Conservation (phyloP, 495 filamentous ascomycete species). For the Neurospora sublineolata region DNA sequence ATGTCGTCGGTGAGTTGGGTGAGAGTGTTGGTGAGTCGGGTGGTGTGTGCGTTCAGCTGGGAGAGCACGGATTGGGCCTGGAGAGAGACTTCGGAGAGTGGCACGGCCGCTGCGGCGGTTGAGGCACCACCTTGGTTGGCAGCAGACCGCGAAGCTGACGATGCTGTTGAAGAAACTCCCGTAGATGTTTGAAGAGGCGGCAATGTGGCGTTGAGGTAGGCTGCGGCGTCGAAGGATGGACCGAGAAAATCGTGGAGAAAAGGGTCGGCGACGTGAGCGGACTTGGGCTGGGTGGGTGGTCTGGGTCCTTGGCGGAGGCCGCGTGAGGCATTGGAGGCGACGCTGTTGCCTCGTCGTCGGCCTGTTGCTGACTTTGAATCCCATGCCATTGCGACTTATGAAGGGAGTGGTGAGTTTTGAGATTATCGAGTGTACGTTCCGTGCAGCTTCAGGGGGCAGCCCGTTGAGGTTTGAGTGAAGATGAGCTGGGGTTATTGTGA, state of each 20-base stretch:
- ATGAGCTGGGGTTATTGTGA: neutral
- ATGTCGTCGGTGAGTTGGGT: slow-evolving; percentile 92
- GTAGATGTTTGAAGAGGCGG: slow-evolving; percentile 45
- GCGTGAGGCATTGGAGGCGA: slow-evolving; percentile 12
- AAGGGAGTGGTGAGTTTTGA: neutral
- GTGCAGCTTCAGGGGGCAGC: neutral
- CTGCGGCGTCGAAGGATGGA: slow-evolving; percentile 64
- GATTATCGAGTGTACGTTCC: neutral
- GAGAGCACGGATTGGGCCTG: slow-evolving; percentile 78
- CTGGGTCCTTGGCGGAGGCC: slow-evolving; percentile 17
- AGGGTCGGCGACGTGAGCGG: slow-evolving; percentile 48
- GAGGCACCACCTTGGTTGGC: slow-evolving; percentile 11
- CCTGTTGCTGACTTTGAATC: slow-evolving; percentile 12
- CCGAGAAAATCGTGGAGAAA: slow-evolving; percentile 56
- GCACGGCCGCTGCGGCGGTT: slow-evolving; percentile 36
- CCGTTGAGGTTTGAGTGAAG: neutral
- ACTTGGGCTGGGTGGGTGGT: slow-evolving; percentile 29
- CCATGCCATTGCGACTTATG: slow-evolving; percentile 16
- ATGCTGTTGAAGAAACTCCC: neutral
- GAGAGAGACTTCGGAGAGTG: slow-evolving; percentile 64
- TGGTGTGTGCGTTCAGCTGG: slow-evolving; percentile 77
- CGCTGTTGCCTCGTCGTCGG: slow-evolving; percentile 21
- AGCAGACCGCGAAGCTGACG: slow-evolving; percentile 1
- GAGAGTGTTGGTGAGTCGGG: slow-evolving; percentile 67
- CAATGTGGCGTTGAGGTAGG: slow-evolving; percentile 69